Percentiles rank a stretch among this genome's conserved stretches.
These are phyloP conservation scores for Xylaria sp. DNA, from an alignment of 2,329 filamentous ascomycete genomes.

Conservation along the genomic window DNA sequence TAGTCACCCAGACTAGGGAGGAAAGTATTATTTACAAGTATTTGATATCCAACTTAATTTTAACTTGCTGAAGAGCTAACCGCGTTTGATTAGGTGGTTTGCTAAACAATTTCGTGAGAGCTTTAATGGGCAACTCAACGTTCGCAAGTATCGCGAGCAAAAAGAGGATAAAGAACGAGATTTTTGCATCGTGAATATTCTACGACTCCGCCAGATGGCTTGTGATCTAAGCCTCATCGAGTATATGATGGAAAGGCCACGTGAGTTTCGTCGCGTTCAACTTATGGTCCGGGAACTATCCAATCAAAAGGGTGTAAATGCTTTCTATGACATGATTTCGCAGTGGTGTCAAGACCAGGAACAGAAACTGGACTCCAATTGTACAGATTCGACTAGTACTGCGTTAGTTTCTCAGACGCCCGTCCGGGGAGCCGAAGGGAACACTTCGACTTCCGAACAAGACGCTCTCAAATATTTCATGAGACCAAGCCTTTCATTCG, in stretches of 20 bases:
- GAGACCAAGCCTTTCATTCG: background rate
- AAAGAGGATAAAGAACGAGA: background rate
- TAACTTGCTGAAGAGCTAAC: background rate
- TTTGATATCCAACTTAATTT: background rate
- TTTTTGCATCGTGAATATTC: background rate
- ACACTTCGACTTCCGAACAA: background rate
- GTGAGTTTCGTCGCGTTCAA: background rate
- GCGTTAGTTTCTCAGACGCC: background rate
- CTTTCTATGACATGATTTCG: background rate
- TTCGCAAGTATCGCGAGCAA: background rate
- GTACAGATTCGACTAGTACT: background rate
- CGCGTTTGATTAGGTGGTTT: background rate
- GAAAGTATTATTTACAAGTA: background rate
- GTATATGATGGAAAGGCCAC: background rate
- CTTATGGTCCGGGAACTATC: background rate
- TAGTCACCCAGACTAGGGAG: background rate
- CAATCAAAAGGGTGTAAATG: background rate
- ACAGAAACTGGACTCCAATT: background rate
- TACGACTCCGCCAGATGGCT: background rate
- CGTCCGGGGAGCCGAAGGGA: background rate
- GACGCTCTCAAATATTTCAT: background rate
- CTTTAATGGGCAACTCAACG: background rate
- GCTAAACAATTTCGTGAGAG: background rate
- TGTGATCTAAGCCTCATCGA: background rate
- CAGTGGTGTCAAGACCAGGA: background rate